A percentile compares a stretch with the other conserved stretches of the same genome.
Conservation (phyloP, 140 eudicot genomes). For the Ambrosia hybrid region DNA sequence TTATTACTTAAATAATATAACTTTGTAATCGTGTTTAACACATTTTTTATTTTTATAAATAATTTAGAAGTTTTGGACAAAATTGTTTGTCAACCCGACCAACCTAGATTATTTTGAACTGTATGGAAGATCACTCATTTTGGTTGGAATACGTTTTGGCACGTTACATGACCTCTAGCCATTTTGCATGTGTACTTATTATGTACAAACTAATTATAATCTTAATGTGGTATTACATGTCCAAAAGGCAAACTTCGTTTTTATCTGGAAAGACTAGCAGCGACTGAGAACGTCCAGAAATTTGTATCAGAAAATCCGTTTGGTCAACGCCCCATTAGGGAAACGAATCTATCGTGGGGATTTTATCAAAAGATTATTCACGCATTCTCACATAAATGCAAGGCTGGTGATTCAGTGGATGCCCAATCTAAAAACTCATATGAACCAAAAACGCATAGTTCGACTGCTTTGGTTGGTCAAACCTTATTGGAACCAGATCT, state of each 20-base stretch:
- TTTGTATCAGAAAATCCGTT: too few species aligned
- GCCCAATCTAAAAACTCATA: too few species aligned
- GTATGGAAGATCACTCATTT: not conserved
- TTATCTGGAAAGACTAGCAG: too few species aligned
- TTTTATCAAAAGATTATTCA: too few species aligned
- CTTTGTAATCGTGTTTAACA: too few species aligned
- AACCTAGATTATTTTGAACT: not conserved
- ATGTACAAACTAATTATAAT: not conserved
- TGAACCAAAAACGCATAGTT: not conserved
- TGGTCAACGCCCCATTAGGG: too few species aligned
- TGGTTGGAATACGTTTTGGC: not conserved
- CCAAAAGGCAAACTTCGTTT: too few species aligned
- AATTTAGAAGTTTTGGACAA: not conserved
- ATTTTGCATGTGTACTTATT: not conserved
- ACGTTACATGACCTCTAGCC: not conserved
- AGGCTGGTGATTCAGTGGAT: too few species aligned
- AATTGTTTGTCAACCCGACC: not conserved
- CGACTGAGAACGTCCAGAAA: too few species aligned
- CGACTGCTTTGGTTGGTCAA: not conserved
- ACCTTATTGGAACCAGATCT: not conserved
- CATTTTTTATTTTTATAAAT: not conserved
- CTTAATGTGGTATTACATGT: too few species aligned
- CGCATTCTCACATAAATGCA: too few species aligned
- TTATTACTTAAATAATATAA: too few species aligned
- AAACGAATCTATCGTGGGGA: not conserved